phyloP scores from a whole-genome alignment of 768 basidiomycete genomes.

The Lyophyllum atratum region DNA sequence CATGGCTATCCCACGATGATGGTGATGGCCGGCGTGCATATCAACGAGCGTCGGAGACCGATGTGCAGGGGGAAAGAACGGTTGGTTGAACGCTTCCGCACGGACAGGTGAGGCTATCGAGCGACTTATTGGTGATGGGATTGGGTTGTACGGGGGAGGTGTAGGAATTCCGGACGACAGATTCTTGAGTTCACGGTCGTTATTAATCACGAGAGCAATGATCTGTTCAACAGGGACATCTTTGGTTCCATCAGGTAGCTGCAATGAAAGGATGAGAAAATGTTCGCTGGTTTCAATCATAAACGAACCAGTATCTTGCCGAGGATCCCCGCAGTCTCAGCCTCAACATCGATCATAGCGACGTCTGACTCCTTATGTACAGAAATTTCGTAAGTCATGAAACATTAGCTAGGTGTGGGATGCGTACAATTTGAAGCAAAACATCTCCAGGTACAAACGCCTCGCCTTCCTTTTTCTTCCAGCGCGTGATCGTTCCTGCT shows the following conservation, averaged over 20 bases:
- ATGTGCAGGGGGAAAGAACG: slow-evolving; percentile 24
- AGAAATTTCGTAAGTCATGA: not conserved
- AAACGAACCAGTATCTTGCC: slow-evolving; percentile 79
- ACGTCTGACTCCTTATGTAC: slow-evolving; percentile 71
- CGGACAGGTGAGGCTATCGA: slow-evolving; percentile 20
- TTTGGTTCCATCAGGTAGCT: slow-evolving; percentile 69
- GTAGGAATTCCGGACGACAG: slow-evolving; percentile 21
- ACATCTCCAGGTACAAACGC: slow-evolving; percentile 72
- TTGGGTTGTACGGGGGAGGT: slow-evolving; percentile 26
- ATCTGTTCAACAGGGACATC: slow-evolving; percentile 44
- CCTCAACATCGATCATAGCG: slow-evolving; percentile 85
- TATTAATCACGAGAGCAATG: slow-evolving; percentile 79
- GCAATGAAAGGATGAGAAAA: slow-evolving; percentile 1
- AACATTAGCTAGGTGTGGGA: not conserved
- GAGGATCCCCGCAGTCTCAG: slow-evolving; percentile 84
- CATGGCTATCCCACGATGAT: slow-evolving; percentile 15
- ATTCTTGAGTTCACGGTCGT: slow-evolving; percentile 35
- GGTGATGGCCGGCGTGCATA: slow-evolving; percentile 23
- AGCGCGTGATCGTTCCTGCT: slow-evolving; percentile 75
- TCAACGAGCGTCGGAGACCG: slow-evolving; percentile 33
- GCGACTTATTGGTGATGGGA: slow-evolving; percentile 26
- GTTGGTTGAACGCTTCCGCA: slow-evolving; percentile 22
- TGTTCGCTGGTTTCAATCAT: not conserved
- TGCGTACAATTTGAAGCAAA: slow-evolving; percentile 70
- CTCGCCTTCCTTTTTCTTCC: slow-evolving; percentile 82